Percentiles rank a stretch among this genome's conserved stretches.
Evolutionary conservation across 805 yeast species (phyloP).

Genomic region (Myxozyma neotropica): DNA sequence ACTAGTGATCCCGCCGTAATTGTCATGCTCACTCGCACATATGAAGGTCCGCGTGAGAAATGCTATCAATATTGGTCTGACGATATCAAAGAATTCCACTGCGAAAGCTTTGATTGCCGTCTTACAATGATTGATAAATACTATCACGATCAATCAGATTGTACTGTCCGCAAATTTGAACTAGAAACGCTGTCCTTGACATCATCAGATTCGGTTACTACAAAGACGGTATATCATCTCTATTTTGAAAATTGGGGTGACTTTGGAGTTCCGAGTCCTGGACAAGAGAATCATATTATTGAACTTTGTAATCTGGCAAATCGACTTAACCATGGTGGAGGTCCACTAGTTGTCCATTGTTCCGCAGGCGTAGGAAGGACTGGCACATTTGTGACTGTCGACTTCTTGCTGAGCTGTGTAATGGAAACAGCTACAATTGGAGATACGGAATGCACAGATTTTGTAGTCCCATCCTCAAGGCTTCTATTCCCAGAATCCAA

Average conservation of each 20-base stretch:
- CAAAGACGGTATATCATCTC: slow-evolving; percentile 54
- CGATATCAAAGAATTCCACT: slow-evolving; percentile 42
- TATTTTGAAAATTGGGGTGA: slow-evolving; percentile 85
- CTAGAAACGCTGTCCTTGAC: slow-evolving; percentile 28
- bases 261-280: slow-evolving; percentile 57
- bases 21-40: slow-evolving; percentile 75
- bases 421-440: neutral
- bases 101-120: slow-evolving; percentile 7
- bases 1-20: slow-evolving; percentile 66
- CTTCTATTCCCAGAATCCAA: neutral
- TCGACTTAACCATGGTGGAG: slow-evolving; percentile 45
- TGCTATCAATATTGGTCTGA: slow-evolving; percentile 82
- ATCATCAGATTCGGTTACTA: neutral
- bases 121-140: slow-evolving; percentile 1
- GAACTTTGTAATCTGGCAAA: slow-evolving; percentile 53
- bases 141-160: slow-evolving; percentile 20
- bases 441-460: neutral
- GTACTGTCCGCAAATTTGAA: slow-evolving; percentile 25
- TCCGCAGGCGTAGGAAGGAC: slow-evolving; percentile 98
- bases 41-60: slow-evolving; percentile 76
- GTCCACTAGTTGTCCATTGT: slow-evolving; percentile 80
- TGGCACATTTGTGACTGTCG: slow-evolving; percentile 81
- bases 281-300: slow-evolving; percentile 59
- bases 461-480: slow-evolving; percentile 1
- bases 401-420: slow-evolving; percentile 47